Conservation (phyloP, 805 yeast species). For the Yarrowia osloensis region DNA sequence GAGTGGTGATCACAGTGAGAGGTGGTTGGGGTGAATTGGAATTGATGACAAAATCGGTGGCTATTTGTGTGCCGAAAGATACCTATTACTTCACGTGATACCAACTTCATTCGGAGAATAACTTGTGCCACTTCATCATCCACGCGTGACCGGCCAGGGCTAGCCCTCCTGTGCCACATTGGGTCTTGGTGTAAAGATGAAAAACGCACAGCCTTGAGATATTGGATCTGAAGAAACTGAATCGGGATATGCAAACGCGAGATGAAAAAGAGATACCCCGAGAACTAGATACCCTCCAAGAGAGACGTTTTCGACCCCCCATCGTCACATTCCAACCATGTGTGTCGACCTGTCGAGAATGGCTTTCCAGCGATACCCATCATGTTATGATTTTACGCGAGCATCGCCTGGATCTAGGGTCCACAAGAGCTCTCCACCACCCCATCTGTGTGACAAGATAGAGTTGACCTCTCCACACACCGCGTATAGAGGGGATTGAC, state of each 20-base stretch:
- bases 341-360: background rate
- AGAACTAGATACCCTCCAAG: background rate
- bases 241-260: background rate
- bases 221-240: background rate
- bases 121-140: too few relatives aligned
- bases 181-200: background rate
- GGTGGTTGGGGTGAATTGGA: too few relatives aligned
- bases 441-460: background rate
- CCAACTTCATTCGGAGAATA: too few relatives aligned
- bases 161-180: background rate
- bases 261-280: background rate
- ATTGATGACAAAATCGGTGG: too few relatives aligned
- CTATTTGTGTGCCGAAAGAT: too few relatives aligned
- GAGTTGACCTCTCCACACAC: background rate
- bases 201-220: slow-evolving; percentile 5
- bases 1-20: too few relatives aligned
- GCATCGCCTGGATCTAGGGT: background rate
- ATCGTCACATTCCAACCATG: background rate
- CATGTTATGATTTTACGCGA: background rate
- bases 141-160: too few relatives aligned
- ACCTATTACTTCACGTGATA: too few relatives aligned
- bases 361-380: slow-evolving; percentile 1
- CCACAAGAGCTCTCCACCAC: background rate
- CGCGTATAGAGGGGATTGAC: background rate
- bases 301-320: too few relatives aligned